Conservation (phyloP, 306 rosid species). For the Lathyrus aphaca region DNA sequence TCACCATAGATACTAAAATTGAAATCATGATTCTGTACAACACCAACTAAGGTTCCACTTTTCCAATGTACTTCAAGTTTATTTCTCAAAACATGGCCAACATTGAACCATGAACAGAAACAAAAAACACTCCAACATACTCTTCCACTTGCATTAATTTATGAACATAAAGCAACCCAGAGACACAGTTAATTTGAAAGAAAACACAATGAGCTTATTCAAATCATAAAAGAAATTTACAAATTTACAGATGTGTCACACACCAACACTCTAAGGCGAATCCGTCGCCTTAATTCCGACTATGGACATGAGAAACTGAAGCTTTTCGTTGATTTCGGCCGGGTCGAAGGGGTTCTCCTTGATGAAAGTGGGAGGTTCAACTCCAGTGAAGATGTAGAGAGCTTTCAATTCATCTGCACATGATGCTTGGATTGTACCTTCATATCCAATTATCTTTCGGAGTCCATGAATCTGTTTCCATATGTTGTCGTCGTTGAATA, state of each 20-base stretch:
- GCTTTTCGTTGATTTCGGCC: slow-evolving; percentile 47
- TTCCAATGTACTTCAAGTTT: no score
- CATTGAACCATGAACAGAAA: no score
- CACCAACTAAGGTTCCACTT: no score
- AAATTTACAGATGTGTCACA: slow-evolving; percentile 1
- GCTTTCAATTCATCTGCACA: slow-evolving; percentile 69
- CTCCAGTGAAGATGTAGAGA: slow-evolving; percentile 72
- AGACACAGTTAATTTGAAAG: neutral
- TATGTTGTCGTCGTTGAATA: slow-evolving; percentile 47
- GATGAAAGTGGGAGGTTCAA: slow-evolving; percentile 60
- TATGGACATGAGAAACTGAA: slow-evolving; percentile 76
- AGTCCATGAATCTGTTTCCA: slow-evolving; percentile 57
- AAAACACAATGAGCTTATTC: neutral
- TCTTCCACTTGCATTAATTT: neutral
- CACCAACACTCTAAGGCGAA: slow-evolving; percentile 27
- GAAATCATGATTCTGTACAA: no score
- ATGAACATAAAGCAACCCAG: neutral
- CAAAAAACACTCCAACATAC: neutral
- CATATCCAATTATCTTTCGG: slow-evolving; percentile 63
- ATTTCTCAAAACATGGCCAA: no score
- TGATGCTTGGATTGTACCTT: slow-evolving; percentile 45
- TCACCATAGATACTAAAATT: no score
- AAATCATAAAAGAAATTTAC: slow-evolving; percentile 12
- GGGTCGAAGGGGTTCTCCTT: slow-evolving; percentile 44
- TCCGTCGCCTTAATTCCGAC: slow-evolving; percentile 61